Conservation (phyloP, 345 rosid genomes). For the Gynandropsis gynandra region DNA sequence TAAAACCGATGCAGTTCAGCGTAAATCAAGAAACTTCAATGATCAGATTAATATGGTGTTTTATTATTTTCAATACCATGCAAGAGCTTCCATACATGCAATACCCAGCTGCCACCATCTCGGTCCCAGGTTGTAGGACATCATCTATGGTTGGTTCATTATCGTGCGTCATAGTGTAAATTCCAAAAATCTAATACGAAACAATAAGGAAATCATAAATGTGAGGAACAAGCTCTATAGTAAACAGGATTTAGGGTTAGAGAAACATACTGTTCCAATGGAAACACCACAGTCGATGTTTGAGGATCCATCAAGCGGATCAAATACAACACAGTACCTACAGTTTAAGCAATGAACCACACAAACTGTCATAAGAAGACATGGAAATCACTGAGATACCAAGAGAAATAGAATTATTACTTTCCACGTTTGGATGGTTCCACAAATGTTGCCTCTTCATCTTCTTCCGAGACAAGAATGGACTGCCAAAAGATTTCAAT, state of each 20-base stretch:
- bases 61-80: slow-evolving; percentile 48
- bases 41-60: not conserved
- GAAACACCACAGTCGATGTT: slow-evolving; percentile 97
- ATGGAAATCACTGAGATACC: not conserved
- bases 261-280: slow-evolving; percentile 74
- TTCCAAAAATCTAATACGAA: slow-evolving; percentile 78
- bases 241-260: no score
- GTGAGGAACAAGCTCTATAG: slow-evolving; percentile 11
- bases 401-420: slow-evolving; percentile 30
- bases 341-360: not conserved
- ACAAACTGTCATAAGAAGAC: not conserved
- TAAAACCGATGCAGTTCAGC: not conserved
- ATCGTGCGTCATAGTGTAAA: slow-evolving; percentile 59
- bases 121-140: slow-evolving; percentile 84
- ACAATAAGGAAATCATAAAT: slow-evolving; percentile 18
- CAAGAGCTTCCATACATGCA: slow-evolving; percentile 99
- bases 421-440: slow-evolving; percentile 71
- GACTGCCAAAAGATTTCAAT: slow-evolving; percentile 37
- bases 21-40: not conserved
- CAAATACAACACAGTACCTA: slow-evolving; percentile 93
- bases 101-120: slow-evolving; percentile 95
- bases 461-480: slow-evolving; percentile 97
- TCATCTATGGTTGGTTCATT: slow-evolving; percentile 69
- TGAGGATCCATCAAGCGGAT: slow-evolving; percentile 98
- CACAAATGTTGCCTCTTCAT: slow-evolving; percentile 87